These are phyloP conservation scores for Penicillium desertorum DNA, from an alignment of 495 filamentous ascomycete species.

Conservation along the genomic window DNA sequence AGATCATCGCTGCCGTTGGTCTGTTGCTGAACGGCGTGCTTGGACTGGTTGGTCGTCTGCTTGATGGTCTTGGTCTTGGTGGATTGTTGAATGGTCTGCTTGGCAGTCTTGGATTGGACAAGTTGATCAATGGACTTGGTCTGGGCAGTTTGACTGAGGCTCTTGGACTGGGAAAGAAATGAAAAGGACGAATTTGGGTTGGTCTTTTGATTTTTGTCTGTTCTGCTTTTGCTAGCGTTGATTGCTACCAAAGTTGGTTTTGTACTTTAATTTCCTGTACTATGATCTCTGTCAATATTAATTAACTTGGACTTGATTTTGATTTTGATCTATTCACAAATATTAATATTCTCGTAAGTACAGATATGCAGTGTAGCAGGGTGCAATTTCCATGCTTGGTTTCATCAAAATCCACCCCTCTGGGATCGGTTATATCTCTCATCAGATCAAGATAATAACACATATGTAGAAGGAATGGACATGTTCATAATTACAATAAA, in stretches of 20 bases:
- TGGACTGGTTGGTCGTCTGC: constrained; percentile 72
- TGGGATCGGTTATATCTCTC: background rate
- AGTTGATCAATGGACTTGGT: constrained; percentile 72
- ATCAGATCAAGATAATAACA: background rate
- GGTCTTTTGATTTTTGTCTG: constrained; percentile 1
- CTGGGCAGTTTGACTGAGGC: constrained; percentile 59
- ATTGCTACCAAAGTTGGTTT: background rate
- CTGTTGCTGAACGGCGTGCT: constrained; percentile 81
- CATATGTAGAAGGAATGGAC: background rate
- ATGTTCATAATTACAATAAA: constrained; percentile 14
- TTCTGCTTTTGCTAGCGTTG: constrained; percentile 1
- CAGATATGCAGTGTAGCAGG: constrained; percentile 4
- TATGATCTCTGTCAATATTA: background rate
- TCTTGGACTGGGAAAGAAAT: constrained; percentile 46
- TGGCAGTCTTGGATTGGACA: constrained; percentile 75
- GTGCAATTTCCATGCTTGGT: constrained; percentile 3
- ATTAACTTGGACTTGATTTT: constrained; percentile 3
- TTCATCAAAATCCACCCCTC: constrained; percentile 26
- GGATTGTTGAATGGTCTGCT: constrained; percentile 76
- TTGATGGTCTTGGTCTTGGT: constrained; percentile 83
- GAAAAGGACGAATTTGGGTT: constrained; percentile 5
- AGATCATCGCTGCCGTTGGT: constrained; percentile 90
- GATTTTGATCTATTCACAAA: constrained; percentile 15
- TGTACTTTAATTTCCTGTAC: constrained; percentile 5
- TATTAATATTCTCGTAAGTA: constrained; percentile 16